A percentile compares a stretch with the other conserved stretches of the same genome.
phyloP scores from a whole-genome alignment of 495 filamentous ascomycete genomes.

The Aspergillus homomorphus region DNA sequence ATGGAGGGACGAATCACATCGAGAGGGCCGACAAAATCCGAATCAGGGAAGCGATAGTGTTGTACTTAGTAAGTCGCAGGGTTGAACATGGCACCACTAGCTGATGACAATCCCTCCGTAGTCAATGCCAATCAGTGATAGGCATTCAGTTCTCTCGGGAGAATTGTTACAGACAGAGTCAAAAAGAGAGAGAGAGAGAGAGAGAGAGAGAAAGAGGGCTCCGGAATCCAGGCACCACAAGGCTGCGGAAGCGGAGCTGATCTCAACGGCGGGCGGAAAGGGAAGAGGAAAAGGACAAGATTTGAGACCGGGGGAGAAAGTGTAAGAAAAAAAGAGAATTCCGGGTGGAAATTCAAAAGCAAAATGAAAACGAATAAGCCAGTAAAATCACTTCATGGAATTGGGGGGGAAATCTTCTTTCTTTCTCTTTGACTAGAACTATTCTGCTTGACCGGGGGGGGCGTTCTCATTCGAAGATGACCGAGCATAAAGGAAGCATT shows the following conservation, averaged over 20 bases:
- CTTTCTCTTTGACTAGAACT: constrained; percentile 3
- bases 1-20: constrained; percentile 3
- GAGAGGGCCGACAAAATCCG: constrained; percentile 7
- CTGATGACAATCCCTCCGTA: constrained; percentile 8
- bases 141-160: neutral
- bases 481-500: neutral
- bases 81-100: constrained; percentile 30
- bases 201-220: neutral
- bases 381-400: no score
- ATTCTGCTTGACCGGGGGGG: neutral
- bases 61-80: no score
- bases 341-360: neutral
- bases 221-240: constrained; percentile 3
- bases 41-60: constrained; percentile 19
- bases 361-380: neutral
- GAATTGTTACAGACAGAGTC: no score
- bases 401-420: neutral
- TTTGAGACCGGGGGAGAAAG: neutral
- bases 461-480: neutral
- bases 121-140: neutral
- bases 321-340: neutral
- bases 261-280: constrained; percentile 6
- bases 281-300: neutral
- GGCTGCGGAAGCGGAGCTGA: constrained; percentile 6
- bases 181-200: no score